phyloP scores from a whole-genome alignment of 306 rosid genomes.

The Corylus americana region DNA sequence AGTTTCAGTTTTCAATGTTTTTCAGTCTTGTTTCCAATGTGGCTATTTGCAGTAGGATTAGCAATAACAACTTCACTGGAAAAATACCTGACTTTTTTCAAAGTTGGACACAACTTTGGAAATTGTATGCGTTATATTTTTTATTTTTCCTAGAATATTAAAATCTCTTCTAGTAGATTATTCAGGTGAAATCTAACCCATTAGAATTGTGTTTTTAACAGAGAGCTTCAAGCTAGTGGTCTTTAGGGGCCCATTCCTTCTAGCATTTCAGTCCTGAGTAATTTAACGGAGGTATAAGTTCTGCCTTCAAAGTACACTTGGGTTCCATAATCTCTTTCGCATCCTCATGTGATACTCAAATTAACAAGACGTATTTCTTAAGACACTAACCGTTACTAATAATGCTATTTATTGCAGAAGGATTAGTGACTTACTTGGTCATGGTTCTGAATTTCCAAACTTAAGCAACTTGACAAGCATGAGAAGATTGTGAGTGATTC shows the following conservation, averaged over 20 bases:
- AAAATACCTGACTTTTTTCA: slow-evolving; percentile 25
- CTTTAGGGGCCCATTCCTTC: slow-evolving; percentile 31
- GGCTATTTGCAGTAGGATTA: slow-evolving; percentile 19
- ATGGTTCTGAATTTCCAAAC: slow-evolving; percentile 15
- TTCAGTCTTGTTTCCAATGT: neutral
- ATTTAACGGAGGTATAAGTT: slow-evolving; percentile 30
- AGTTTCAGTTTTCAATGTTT: neutral
- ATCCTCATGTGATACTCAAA: neutral
- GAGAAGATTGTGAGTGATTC: slow-evolving; percentile 12
- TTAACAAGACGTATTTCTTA: neutral
- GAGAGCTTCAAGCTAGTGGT: slow-evolving; percentile 39
- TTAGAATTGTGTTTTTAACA: neutral
- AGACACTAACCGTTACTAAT: neutral
- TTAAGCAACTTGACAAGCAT: slow-evolving; percentile 13
- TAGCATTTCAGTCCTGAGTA: slow-evolving; percentile 23
- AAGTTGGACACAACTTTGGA: slow-evolving; percentile 16
- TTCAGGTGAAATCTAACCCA: neutral
- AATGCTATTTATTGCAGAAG: slow-evolving; percentile 27
- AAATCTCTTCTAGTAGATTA: neutral
- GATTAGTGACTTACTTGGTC: slow-evolving; percentile 29
- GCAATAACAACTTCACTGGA: slow-evolving; percentile 40
- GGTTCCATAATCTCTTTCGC: neutral
- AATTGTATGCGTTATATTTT: slow-evolving; percentile 1
- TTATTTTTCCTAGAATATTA: neutral
- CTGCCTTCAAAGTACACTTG: neutral